These are phyloP conservation scores for Talaromyces liani DNA, from an alignment of 495 filamentous ascomycete species.

Conservation along the genomic window DNA sequence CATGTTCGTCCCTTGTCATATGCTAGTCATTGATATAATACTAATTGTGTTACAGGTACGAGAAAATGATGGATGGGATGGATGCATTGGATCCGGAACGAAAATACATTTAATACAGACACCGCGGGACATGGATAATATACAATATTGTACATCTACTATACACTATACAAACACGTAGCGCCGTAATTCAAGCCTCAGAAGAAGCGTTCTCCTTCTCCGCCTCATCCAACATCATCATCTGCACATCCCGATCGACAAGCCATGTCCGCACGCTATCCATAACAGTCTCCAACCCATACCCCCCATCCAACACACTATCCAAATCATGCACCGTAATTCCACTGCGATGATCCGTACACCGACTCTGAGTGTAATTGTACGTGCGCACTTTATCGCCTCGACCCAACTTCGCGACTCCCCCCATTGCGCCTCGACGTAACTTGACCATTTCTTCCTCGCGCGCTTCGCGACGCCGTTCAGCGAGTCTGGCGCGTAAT, in stretches of 20 bases:
- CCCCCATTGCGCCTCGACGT: conserved; percentile 65
- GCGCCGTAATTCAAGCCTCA: neutral
- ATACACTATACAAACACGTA: conserved; percentile 8
- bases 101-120: conserved; percentile 59
- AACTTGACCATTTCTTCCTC: conserved; percentile 73
- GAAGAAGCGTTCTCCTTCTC: conserved; percentile 13
- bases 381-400: conserved; percentile 94
- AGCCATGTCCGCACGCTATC: conserved; percentile 77
- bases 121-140: neutral
- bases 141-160: conserved; percentile 7
- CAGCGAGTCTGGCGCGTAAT: conserved; percentile 75
- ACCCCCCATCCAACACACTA: conserved; percentile 67
- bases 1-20: conserved; percentile 50
- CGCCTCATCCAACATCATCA: conserved; percentile 45
- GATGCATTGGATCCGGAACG: conserved; percentile 75
- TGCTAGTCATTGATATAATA: neutral
- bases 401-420: conserved; percentile 72
- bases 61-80: conserved; percentile 90
- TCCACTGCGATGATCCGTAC: conserved; percentile 89
- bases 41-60: conserved; percentile 54
- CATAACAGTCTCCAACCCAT: conserved; percentile 67
- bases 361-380: conserved; percentile 86
- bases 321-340: conserved; percentile 75
- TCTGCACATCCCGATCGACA: conserved; percentile 66
- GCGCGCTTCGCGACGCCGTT: conserved; percentile 69